Evolutionary conservation across 1,139 yeast genomes (phyloP), one percentile per base, ranked within the genome.

Genomic region (Yamadazyma aaseri): DNA sequence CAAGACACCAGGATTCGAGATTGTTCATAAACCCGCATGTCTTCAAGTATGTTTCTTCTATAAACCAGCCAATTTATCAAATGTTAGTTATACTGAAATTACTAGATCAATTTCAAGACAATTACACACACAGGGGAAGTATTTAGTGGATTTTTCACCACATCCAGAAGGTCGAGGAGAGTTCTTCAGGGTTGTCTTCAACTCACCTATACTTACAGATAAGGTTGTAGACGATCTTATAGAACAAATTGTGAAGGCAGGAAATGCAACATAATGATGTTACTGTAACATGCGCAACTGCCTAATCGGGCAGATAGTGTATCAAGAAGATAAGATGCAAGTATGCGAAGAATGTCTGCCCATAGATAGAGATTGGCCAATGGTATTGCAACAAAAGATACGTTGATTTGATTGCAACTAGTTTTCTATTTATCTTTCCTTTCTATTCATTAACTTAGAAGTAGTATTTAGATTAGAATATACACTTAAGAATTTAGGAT

Each of bases 11-110:
- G 61, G 67, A 3, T 86, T 85, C 56, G 65, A 65, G 28, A 58
- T 85, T 32, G 76, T 83, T 9, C 55, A 65, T 16, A 78, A 81
- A 2, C 87, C 92, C 3, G 86, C 87, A 22, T 85, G 95, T 52
- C 63, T 86, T 36, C 96, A 86, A 58, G 90, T 86, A 2, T 86
- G 96, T 47, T 86, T 86, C 61, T 85, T 81, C 57, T 85, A 77
- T 57, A 69, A 73, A 25, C 81, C 85, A 1, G 60, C 62, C 1
- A 41, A 51, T 3, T 51, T 58, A 26, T 44, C 50, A 3, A 50
- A 44, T 5, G 60, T 53, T 3, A 63, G 63, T 33, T 78, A 73
- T 55, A 80, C 92, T 1, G 58, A 55, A 12, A 60, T 68, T n/a
- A 86, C 95, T 1, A 63, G 92, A 32, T 60, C 49, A 44, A 80